These are phyloP conservation scores for Phytophthora boehmeriae DNA, from an alignment of 352 stramenopile genomes.

Conservation along the genomic window DNA sequence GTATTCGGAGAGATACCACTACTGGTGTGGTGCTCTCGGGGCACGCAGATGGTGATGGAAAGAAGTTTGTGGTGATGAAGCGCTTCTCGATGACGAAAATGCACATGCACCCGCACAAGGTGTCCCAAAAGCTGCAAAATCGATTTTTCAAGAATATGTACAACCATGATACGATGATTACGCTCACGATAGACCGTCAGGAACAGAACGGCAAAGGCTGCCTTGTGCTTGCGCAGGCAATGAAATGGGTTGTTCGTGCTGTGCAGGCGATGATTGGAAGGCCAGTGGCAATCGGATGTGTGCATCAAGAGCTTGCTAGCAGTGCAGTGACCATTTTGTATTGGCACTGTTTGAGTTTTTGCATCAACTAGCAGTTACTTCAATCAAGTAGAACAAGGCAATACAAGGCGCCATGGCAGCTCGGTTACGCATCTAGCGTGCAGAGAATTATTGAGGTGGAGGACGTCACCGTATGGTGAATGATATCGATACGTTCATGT, in stretches of 20 bases:
- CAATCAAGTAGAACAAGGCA: no score
- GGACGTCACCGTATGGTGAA: no score
- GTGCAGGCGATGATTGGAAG: neutral
- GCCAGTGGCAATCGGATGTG: no score
- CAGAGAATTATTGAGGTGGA: no score
- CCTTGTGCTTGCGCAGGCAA: slow-evolving; percentile 10
- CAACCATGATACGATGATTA: slow-evolving; percentile 64
- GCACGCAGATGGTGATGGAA: slow-evolving; percentile 53
- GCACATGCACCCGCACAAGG: slow-evolving; percentile 75
- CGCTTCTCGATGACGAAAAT: slow-evolving; percentile 73
- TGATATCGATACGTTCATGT: no score
- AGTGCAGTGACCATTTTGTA: no score
- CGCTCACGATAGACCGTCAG: slow-evolving; percentile 52
- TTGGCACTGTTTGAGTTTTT: no score
- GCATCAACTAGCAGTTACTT: no score
- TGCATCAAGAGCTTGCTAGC: no score
- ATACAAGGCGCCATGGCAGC: no score
- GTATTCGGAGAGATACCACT: slow-evolving; percentile 70
- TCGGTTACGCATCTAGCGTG: no score
- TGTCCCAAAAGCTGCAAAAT: slow-evolving; percentile 54
- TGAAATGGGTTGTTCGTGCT: slow-evolving; percentile 1
- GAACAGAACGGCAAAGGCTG: slow-evolving; percentile 25
- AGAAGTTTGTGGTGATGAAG: slow-evolving; percentile 71
- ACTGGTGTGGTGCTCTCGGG: slow-evolving; percentile 65
- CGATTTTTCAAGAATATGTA: slow-evolving; percentile 64